Conservation (phyloP, 140 eudicot genomes). For the Cichorium intybus region DNA sequence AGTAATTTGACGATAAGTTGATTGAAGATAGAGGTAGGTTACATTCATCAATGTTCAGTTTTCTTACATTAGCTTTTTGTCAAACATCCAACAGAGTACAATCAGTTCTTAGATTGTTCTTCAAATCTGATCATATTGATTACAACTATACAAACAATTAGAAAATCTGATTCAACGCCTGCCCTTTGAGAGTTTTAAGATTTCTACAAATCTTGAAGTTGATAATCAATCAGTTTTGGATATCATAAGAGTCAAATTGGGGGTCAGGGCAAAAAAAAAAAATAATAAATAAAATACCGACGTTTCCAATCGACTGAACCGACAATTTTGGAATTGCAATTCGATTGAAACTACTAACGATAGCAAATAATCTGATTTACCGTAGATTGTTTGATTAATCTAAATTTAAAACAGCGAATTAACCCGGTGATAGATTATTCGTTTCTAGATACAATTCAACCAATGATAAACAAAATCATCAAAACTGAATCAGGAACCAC, state of each 20-base stretch:
- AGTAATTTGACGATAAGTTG: too few species aligned
- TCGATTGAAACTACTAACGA: conserved; percentile 3
- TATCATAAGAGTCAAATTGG: conserved; percentile 7
- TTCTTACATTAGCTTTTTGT: not conserved
- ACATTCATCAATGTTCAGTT: not conserved
- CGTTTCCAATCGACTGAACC: not conserved
- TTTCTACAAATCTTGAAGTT: too few species aligned
- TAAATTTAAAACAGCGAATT: conserved; percentile 8
- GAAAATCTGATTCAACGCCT: too few species aligned
- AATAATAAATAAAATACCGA: too few species aligned
- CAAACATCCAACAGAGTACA: not conserved
- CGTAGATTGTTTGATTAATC: not conserved
- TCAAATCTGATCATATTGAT: not conserved
- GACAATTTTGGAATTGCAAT: not conserved
- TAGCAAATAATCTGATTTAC: too few species aligned
- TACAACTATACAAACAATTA: too few species aligned
- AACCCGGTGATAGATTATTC: not conserved
- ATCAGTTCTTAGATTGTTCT: not conserved
- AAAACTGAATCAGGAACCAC: not conserved
- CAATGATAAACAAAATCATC: not conserved
- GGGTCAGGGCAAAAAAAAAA: too few species aligned
- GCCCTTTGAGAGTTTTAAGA: too few species aligned
- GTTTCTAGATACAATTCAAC: conserved; percentile 4
- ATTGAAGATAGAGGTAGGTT: too few species aligned
- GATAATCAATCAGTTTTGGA: too few species aligned